A percentile compares a stretch with the other conserved stretches of the same genome.
Evolutionary conservation across 2,329 filamentous ascomycete species (phyloP).

Genomic region (Ceratocystis harringtonii): DNA sequence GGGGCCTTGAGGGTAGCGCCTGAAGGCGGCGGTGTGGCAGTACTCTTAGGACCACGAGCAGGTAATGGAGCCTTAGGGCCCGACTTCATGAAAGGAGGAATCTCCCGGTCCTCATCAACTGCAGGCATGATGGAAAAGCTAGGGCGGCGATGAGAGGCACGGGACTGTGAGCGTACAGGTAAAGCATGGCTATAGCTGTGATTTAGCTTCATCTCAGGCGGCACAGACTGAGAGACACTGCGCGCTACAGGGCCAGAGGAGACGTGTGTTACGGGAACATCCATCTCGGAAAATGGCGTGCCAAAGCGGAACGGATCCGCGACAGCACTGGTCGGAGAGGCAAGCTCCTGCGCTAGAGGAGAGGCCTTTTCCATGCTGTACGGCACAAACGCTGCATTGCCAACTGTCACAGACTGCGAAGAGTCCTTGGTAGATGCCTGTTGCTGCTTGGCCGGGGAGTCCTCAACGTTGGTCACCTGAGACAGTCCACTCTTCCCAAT

Average conservation of each 20-base stretch:
- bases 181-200: slow-evolving; percentile 40
- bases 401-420: slow-evolving; percentile 24
- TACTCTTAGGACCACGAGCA: slow-evolving; percentile 22
- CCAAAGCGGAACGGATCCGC: slow-evolving; percentile 56
- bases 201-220: slow-evolving; percentile 57
- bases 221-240: slow-evolving; percentile 76
- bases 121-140: slow-evolving; percentile 54
- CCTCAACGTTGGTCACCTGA: slow-evolving; percentile 14
- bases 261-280: slow-evolving; percentile 65
- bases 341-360: slow-evolving; percentile 39
- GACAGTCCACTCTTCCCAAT: slow-evolving; percentile 8
- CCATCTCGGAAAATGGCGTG: slow-evolving; percentile 84
- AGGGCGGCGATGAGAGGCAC: slow-evolving; percentile 46
- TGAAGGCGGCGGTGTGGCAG: slow-evolving; percentile 23
- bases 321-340: slow-evolving; percentile 30
- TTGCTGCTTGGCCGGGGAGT: slow-evolving; percentile 4
- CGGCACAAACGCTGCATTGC: slow-evolving; percentile 28
- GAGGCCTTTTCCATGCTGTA: slow-evolving; percentile 39
- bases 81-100: slow-evolving; percentile 21
- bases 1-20: slow-evolving; percentile 26
- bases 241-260: slow-evolving; percentile 58
- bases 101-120: slow-evolving; percentile 48
- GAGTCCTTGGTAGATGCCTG: slow-evolving; percentile 23
- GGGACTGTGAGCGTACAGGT: slow-evolving; percentile 36
- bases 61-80: slow-evolving; percentile 21